Evolutionary conservation across 805 yeast genomes (phyloP), one percentile per base, ranked within the genome.

Genomic region (Torulaspora gathmanii): DNA sequence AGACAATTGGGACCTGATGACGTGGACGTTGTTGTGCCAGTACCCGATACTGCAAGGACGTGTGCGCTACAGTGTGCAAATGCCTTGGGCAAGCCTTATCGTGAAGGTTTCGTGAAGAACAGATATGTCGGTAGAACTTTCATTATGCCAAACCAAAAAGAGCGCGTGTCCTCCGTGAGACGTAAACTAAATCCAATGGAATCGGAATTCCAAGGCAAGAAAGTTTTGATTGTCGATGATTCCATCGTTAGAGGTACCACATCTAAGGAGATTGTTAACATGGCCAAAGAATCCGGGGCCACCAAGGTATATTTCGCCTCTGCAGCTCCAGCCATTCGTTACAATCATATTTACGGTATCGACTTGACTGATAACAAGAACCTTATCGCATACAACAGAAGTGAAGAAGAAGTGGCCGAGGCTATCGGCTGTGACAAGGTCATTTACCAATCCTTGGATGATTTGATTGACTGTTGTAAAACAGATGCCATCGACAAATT

Each of bases 211-310:
- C 76, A 78, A 53, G 93, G 80, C 51, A 80, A 88, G 58, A 82
- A 81, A 50, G 98, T 93, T 17, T 72, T 93, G 52, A 75, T 93
- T 43, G 97, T 93, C 35, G 99, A 93, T 68, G 99, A 93, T 68
- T 88, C 97, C 22, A 91, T 93, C 53, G 99, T 93, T 8, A 81
- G 99, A 65, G 99, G 99, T 51, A 93, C 99, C 16, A 93, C 99
- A 2, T 89, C 97, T 5, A 85, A 80, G 65, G 99, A 93, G 70
- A 93, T 93, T 54, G 95, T 93, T 27, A 84, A 82, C 54, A 93
- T 93, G 99, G 99, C 99, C n/a, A 78, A 85, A 57, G 99, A 93
- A 67, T 96, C 98, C 4, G 99, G 99, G 47, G 99, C 99, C 36
- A 82, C 78, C 50, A 83, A 81, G 57, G 99, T 93, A n/a, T 91